Conservation (phyloP, 1,284 basidiomycete genomes). For the Tremellales sp. region DNA sequence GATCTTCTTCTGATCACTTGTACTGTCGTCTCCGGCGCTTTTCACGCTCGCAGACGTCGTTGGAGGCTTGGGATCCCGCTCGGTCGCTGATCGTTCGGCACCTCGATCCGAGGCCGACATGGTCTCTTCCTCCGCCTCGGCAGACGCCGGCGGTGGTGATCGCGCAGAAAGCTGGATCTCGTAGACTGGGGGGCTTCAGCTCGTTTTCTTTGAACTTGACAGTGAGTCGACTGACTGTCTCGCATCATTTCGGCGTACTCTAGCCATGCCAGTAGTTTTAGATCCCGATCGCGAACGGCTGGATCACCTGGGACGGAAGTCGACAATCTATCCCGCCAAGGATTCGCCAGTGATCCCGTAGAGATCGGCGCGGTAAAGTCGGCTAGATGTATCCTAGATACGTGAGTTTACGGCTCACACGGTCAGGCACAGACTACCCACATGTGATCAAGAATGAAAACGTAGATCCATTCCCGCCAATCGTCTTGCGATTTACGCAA, state of each 20-base stretch:
- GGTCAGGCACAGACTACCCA: constrained; percentile 13
- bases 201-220: constrained; percentile 3
- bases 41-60: not conserved
- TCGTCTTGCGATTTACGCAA: constrained; percentile 33
- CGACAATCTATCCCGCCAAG: constrained; percentile 39
- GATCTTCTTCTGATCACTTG: constrained; percentile 5
- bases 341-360: constrained; percentile 23
- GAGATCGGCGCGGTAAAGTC: constrained; percentile 34
- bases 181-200: constrained; percentile 4
- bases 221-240: constrained; percentile 27
- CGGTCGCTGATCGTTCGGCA: not conserved
- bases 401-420: not conserved
- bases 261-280: constrained; percentile 46
- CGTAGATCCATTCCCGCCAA: constrained; percentile 46
- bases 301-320: constrained; percentile 24
- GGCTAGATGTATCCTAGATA: constrained; percentile 26
- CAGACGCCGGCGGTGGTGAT: constrained; percentile 2
- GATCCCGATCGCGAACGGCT: constrained; percentile 40
- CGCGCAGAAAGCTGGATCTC: constrained; percentile 6
- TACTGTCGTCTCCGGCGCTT: not conserved
- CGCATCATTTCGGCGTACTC: constrained; percentile 44
- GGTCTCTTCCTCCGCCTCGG: constrained; percentile 5
- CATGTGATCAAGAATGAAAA: constrained; percentile 45
- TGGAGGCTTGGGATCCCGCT: not conserved
- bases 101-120: constrained; percentile 6